Conservation (phyloP, 2,329 filamentous ascomycete species). For the Sphaceloma murrayae region DNA sequence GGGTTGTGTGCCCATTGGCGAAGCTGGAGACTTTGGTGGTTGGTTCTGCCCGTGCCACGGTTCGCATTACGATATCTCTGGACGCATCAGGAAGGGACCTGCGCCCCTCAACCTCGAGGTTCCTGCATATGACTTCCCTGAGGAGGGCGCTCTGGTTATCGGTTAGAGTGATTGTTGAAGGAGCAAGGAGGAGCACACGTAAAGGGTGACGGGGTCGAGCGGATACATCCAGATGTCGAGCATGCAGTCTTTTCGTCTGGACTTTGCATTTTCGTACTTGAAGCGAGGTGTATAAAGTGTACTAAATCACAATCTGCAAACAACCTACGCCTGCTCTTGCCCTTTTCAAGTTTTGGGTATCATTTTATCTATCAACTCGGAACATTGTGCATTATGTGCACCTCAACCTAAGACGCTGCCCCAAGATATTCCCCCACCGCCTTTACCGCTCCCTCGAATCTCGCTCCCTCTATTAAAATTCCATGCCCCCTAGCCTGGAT, state of each 20-base stretch:
- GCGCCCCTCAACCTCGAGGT: conserved; percentile 97
- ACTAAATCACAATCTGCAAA: conserved; percentile 11
- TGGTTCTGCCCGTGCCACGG: conserved; percentile 99
- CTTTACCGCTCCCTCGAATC: conserved; percentile 66
- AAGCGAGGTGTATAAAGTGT: conserved; percentile 18
- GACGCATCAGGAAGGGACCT: conserved; percentile 93
- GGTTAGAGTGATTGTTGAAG: conserved; percentile 52
- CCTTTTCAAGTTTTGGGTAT: conserved; percentile 1
- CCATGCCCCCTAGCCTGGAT: conserved; percentile 75
- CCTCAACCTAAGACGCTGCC: background rate
- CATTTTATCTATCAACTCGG: too few species aligned
- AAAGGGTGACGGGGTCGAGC: background rate
- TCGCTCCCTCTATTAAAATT: conserved; percentile 73
- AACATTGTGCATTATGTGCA: too few species aligned
- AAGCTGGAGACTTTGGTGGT: conserved; percentile 94
- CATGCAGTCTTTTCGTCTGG: conserved; percentile 14
- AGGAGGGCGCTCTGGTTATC: conserved; percentile 80
- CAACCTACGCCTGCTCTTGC: background rate
- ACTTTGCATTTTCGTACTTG: conserved; percentile 9
- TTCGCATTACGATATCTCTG: conserved; percentile 99
- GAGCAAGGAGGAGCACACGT: background rate
- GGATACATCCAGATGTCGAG: conserved; percentile 8
- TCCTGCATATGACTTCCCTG: conserved; percentile 82
- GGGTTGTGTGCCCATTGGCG: conserved; percentile 97
- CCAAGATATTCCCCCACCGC: conserved; percentile 63